These are phyloP conservation scores for Amanita jacksonii DNA, from an alignment of 768 basidiomycete species.

Conservation along the genomic window DNA sequence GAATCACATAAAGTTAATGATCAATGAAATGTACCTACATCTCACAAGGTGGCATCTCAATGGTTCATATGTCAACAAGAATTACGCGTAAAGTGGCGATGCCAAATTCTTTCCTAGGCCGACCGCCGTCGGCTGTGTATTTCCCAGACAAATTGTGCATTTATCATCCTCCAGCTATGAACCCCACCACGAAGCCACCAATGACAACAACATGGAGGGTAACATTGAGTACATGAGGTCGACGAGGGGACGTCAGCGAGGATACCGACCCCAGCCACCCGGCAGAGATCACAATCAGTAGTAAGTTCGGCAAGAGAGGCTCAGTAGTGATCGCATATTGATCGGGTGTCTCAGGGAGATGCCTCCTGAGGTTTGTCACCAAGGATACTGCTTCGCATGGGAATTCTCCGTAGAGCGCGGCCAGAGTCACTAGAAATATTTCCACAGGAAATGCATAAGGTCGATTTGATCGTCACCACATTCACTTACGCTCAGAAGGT, in stretches of 20 bases:
- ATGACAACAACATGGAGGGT: background rate
- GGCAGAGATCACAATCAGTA: conserved; percentile 11
- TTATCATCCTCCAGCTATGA: background rate
- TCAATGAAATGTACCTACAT: conserved; percentile 19
- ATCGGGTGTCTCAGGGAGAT: conserved; percentile 5
- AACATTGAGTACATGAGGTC: background rate
- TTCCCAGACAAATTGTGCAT: background rate
- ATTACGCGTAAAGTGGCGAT: too few relatives aligned
- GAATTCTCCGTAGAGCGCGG: conserved; percentile 8
- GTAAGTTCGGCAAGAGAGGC: background rate
- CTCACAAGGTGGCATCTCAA: conserved; percentile 16
- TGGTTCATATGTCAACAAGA: conserved; percentile 14
- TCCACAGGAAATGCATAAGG: conserved; percentile 16
- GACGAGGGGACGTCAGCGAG: background rate
- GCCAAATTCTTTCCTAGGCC: conserved; percentile 16
- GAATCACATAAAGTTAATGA: too few relatives aligned
- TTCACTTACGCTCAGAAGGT: conserved; percentile 22
- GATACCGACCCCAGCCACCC: conserved; percentile 5
- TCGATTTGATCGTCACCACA: conserved; percentile 23
- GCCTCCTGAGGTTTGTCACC: conserved; percentile 13
- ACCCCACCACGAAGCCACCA: background rate
- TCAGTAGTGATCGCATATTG: background rate
- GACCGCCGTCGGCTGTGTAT: conserved; percentile 12
- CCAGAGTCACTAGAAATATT: conserved; percentile 20
- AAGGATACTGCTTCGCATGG: conserved; percentile 8